Percentiles rank a stretch among this genome's conserved stretches.
Conservation (phyloP, 2,329 filamentous ascomycete species). For the Lasiodiplodia citricola region DNA sequence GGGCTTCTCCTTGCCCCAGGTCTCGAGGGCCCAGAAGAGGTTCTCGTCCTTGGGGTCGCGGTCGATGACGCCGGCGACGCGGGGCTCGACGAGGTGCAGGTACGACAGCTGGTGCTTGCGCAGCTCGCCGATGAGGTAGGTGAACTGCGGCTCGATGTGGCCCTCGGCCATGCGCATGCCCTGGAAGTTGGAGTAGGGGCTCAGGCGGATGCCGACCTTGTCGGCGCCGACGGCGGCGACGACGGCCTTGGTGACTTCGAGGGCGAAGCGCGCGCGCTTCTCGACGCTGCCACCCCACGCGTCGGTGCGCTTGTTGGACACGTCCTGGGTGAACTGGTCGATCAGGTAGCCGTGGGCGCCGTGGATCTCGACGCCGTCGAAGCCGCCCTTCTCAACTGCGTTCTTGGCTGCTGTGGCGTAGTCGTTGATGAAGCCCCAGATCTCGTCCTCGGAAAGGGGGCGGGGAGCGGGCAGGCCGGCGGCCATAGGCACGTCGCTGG, state of each 20-base stretch:
- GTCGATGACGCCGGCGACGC: constrained; percentile 49
- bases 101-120: constrained; percentile 62
- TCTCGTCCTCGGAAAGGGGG: constrained; percentile 47
- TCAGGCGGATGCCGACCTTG: constrained; percentile 62
- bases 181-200: constrained; percentile 66
- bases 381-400: constrained; percentile 55
- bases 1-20: constrained; percentile 35
- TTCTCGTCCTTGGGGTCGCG: constrained; percentile 33
- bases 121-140: constrained; percentile 59
- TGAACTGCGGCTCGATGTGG: constrained; percentile 65
- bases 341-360: constrained; percentile 71
- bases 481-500: constrained; percentile 40
- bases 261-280: constrained; percentile 58
- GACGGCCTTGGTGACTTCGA: constrained; percentile 61
- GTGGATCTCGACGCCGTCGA: constrained; percentile 66
- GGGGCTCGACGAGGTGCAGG: constrained; percentile 66
- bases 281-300: constrained; percentile 55
- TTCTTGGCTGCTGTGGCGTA: constrained; percentile 52
- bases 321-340: constrained; percentile 68
- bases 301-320: constrained; percentile 60
- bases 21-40: constrained; percentile 34
- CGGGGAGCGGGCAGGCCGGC: constrained; percentile 41
- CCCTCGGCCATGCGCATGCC: constrained; percentile 66
- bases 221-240: constrained; percentile 55
- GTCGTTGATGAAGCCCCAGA: constrained; percentile 43